These are phyloP conservation scores for Castanopsis chinensis DNA, from an alignment of 306 rosid genomes.

Conservation along the genomic window DNA sequence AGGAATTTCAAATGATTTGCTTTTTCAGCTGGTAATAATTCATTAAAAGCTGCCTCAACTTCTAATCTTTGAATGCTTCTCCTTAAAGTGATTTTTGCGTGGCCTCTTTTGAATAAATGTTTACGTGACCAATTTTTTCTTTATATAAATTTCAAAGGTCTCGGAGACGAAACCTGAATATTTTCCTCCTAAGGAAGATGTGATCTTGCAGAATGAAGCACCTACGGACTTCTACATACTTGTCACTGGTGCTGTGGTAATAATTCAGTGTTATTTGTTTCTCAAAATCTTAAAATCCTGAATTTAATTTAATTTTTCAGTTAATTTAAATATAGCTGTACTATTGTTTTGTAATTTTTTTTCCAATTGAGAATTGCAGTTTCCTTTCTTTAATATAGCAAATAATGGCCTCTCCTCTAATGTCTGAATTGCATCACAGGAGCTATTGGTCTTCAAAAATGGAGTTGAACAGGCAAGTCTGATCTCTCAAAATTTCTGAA, in stretches of 20 bases:
- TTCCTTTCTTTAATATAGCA: background rate
- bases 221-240: constrained; percentile 91
- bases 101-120: background rate
- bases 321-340: background rate
- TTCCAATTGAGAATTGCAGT: background rate
- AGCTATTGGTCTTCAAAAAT: constrained; percentile 55
- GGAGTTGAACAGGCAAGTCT: constrained; percentile 78
- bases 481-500: background rate
- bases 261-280: constrained; percentile 2
- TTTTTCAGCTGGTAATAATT: constrained; percentile 78
- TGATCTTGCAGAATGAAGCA: constrained; percentile 91
- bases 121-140: constrained; percentile 3
- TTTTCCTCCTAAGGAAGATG: constrained; percentile 96
- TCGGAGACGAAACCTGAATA: constrained; percentile 98
- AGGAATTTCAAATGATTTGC: constrained; percentile 85
- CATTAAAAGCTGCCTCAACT: background rate
- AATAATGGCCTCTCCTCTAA: constrained; percentile 29
- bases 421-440: constrained; percentile 46
- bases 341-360: background rate
- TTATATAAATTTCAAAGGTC: constrained; percentile 43
- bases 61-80: background rate
- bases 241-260: constrained; percentile 93
- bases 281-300: background rate
- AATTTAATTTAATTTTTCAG: too few species aligned
- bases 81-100: background rate